Conservation (phyloP, 2,329 filamentous ascomycete species). For the Ceratocystis eucalypticola region DNA sequence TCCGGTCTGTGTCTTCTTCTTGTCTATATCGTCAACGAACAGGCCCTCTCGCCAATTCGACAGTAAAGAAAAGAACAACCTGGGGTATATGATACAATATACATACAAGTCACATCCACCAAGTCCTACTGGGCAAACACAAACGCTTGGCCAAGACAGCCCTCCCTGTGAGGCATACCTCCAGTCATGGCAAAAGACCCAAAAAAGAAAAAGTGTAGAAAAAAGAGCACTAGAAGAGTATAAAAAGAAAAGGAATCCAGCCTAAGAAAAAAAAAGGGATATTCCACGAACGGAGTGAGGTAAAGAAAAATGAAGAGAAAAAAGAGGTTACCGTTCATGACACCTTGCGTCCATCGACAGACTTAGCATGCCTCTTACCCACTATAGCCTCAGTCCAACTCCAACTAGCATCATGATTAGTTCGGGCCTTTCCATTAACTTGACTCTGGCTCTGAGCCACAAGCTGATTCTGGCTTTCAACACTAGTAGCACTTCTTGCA, state of each 20-base stretch:
- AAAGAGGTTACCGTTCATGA: not conserved
- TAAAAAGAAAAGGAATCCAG: not conserved
- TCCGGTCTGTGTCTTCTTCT: no score
- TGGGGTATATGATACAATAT: slow-evolving; percentile 7
- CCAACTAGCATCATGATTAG: slow-evolving; percentile 27
- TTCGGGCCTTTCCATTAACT: not conserved
- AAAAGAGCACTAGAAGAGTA: not conserved
- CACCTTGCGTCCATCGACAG: not conserved
- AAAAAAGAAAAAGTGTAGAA: not conserved
- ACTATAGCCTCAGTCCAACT: slow-evolving; percentile 44
- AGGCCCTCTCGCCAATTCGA: not conserved
- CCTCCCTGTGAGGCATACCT: no score
- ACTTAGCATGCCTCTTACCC: slow-evolving; percentile 27
- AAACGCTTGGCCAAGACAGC: no score
- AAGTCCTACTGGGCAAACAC: not conserved
- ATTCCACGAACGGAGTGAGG: not conserved
- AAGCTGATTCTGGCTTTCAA: not conserved
- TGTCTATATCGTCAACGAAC: no score
- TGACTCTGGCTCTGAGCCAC: not conserved
- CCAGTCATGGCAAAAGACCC: not conserved
- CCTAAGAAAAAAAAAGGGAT: not conserved
- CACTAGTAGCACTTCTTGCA: no score
- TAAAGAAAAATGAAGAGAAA: not conserved
- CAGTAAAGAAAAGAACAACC: slow-evolving; percentile 16
- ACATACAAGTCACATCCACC: not conserved